phyloP scores from a whole-genome alignment of 106 monocot species.

The Platanthera guangdongensis region DNA sequence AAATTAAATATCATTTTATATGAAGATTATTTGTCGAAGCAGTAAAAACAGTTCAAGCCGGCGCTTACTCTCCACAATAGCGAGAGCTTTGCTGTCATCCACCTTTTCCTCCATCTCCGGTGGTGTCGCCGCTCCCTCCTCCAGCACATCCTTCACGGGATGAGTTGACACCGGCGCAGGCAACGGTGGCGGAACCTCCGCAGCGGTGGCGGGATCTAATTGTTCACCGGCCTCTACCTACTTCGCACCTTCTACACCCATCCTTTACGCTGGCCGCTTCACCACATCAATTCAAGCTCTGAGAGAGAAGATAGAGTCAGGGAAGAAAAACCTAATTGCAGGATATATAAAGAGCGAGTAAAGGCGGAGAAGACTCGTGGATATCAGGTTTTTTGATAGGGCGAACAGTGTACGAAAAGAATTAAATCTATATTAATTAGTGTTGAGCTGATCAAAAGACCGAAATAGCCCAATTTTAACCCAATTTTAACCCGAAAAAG shows the following conservation, averaged over 20 bases:
- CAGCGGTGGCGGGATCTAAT: not conserved
- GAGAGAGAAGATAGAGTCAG: not conserved
- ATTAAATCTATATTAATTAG: no score
- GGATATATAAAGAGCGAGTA: no score
- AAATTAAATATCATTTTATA: not conserved
- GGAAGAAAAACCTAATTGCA: no score
- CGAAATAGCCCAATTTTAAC: no score
- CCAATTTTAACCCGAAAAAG: no score
- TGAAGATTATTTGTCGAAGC: not conserved
- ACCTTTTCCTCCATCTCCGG: slow-evolving; percentile 29
- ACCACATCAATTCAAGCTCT: not conserved
- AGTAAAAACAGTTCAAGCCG: not conserved
- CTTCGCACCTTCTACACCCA: slow-evolving; percentile 1
- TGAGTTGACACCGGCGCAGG: slow-evolving; percentile 11
- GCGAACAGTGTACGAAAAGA: no score
- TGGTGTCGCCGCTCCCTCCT: slow-evolving; percentile 46
- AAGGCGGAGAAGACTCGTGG: no score
- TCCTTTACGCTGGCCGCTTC: not conserved
- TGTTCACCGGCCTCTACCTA: not conserved
- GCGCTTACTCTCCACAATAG: slow-evolving; percentile 46
- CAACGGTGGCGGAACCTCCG: slow-evolving; percentile 10
- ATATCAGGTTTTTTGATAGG: no score
- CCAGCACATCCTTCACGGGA: slow-evolving; percentile 38
- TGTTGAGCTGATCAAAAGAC: no score
- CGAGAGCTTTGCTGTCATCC: slow-evolving; percentile 44